Percentiles rank a stretch among this genome's conserved stretches.
phyloP scores from a whole-genome alignment of 2,329 filamentous ascomycete genomes.

The Dryadomyces quercivorus region DNA sequence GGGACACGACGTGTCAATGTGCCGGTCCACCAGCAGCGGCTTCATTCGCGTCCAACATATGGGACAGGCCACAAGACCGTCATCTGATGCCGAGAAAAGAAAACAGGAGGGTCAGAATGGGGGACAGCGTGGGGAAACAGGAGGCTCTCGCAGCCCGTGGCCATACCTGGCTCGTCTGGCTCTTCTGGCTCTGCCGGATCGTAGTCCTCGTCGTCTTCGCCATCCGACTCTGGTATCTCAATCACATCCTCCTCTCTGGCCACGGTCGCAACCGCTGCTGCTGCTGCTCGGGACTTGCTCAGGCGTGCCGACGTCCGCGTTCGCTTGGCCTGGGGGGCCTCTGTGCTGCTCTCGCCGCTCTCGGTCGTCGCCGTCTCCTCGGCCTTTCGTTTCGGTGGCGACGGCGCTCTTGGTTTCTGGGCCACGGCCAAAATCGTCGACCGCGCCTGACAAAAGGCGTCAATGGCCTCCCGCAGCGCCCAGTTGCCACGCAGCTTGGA shows the following conservation, averaged over 20 bases:
- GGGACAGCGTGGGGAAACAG: neutral
- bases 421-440: conserved; percentile 53
- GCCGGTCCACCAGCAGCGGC: conserved; percentile 60
- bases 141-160: neutral
- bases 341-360: conserved; percentile 16
- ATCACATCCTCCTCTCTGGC: conserved; percentile 18
- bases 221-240: conserved; percentile 8
- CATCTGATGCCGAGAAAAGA: conserved; percentile 30
- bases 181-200: conserved; percentile 15
- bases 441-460: conserved; percentile 59
- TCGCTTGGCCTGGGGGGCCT: conserved; percentile 29
- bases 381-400: conserved; percentile 39
- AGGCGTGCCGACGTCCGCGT: conserved; percentile 39
- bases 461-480: conserved; percentile 73
- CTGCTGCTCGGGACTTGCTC: conserved; percentile 28
- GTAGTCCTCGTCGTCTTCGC: conserved; percentile 21
- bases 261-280: conserved; percentile 23
- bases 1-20: conserved; percentile 55
- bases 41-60: conserved; percentile 75
- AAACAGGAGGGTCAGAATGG: neutral
- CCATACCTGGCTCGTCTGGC: too few species aligned
- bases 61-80: conserved; percentile 73
- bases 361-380: conserved; percentile 15
- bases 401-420: conserved; percentile 20
- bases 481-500: conserved; percentile 75